phyloP scores from a whole-genome alignment of 192 early-diverging fungal species.

The Coemansia sp. region DNA sequence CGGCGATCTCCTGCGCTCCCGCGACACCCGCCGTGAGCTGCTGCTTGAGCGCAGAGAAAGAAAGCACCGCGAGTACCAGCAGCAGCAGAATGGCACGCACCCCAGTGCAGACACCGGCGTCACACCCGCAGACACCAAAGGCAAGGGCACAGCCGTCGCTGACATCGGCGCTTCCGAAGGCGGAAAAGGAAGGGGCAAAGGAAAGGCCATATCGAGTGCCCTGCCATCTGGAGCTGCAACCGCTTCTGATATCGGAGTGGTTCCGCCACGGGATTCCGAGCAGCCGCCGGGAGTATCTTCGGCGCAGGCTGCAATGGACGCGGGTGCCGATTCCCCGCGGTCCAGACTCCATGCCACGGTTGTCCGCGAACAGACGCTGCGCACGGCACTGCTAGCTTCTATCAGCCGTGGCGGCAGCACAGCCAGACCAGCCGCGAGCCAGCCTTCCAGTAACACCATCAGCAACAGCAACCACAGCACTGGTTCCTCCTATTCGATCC shows the following conservation, averaged over 20 bases:
- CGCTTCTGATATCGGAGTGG: not conserved
- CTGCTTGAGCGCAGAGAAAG: conserved; percentile 41
- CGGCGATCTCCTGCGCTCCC: conserved; percentile 45
- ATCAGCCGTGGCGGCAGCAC: not conserved
- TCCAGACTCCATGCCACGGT: conserved; percentile 30
- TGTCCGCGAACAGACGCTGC: conserved; percentile 22
- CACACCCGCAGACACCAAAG: conserved; percentile 10
- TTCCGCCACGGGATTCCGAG: not conserved
- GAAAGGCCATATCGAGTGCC: conserved; percentile 24
- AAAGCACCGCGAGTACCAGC: conserved; percentile 3
- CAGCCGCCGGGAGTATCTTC: not conserved
- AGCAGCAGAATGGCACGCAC: not conserved
- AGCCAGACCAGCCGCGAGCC: not conserved
- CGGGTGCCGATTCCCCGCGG: conserved; percentile 4
- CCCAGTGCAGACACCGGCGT: not conserved
- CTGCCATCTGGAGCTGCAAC: not conserved
- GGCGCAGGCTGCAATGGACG: not conserved
- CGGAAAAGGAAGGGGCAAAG: conserved; percentile 20
- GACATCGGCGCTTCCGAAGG: not conserved
- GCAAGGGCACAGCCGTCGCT: conserved; percentile 3
- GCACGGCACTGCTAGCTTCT: conserved; percentile 16
- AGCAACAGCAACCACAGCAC: not conserved
- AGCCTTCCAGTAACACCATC: not conserved
- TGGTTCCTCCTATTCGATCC: not conserved
- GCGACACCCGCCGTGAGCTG: conserved; percentile 44